Evolutionary conservation across 768 basidiomycete species (phyloP).

Genomic region (Tulasnella sp.): DNA sequence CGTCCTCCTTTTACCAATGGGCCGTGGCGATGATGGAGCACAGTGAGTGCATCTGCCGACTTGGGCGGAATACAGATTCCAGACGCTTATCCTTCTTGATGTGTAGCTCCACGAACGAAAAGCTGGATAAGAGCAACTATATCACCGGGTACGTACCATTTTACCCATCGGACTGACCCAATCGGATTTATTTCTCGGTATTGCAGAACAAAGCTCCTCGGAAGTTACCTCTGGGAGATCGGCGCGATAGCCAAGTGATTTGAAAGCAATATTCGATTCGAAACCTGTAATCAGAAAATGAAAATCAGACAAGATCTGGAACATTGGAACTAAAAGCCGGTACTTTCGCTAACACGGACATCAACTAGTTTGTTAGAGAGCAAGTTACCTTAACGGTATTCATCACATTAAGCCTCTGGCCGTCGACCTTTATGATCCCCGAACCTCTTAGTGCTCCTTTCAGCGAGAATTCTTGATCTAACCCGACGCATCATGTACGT

Average conservation of each 20-base stretch:
- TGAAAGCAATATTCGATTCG: neutral
- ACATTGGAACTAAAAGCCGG: neutral
- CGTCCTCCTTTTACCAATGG: constrained; percentile 85
- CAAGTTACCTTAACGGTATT: too few species aligned
- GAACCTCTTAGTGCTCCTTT: too few species aligned
- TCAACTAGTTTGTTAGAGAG: too few species aligned
- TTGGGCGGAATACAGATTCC: neutral
- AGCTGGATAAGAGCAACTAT: constrained; percentile 83
- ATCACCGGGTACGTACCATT: constrained; percentile 57
- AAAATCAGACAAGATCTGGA: neutral
- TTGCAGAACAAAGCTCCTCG: constrained; percentile 57
- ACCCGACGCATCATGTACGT: too few species aligned
- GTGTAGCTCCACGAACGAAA: constrained; percentile 82
- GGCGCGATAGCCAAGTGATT: constrained; percentile 24
- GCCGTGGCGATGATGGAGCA: constrained; percentile 87
- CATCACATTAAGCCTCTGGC: too few species aligned
- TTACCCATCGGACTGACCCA: neutral
- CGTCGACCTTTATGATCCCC: too few species aligned
- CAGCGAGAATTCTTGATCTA: too few species aligned
- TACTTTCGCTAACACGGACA: neutral
- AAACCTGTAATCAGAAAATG: neutral
- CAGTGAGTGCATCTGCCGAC: constrained; percentile 44
- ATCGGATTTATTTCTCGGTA: neutral
- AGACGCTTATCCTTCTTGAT: neutral
- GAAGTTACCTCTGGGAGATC: constrained; percentile 72